These are phyloP conservation scores for Sapria himalayana DNA, from an alignment of 345 rosid genomes.

Conservation along the genomic window DNA sequence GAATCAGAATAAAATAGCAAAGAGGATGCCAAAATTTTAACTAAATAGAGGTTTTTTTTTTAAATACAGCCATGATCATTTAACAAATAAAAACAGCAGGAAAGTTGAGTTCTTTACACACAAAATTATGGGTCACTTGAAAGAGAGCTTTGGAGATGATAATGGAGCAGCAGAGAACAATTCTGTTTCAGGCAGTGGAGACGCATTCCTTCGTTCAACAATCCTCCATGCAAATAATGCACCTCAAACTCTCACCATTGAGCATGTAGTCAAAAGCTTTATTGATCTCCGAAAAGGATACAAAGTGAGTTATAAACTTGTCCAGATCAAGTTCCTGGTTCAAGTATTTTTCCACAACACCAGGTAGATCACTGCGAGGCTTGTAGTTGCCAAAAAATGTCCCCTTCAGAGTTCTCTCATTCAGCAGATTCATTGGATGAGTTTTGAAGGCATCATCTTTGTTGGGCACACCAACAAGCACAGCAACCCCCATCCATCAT, in stretches of 20 bases:
- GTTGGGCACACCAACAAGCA: conserved; percentile 43
- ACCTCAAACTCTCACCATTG: conserved; percentile 28
- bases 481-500: conserved; percentile 80
- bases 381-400: conserved; percentile 54
- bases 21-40: too few species aligned
- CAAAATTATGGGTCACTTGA: too few species aligned
- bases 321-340: conserved; percentile 39
- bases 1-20: too few species aligned
- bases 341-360: conserved; percentile 42
- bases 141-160: too few species aligned
- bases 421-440: conserved; percentile 31
- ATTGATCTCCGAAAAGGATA: conserved; percentile 38
- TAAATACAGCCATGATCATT: too few species aligned
- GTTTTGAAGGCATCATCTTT: conserved; percentile 46
- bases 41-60: too few species aligned
- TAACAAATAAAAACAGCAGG: too few species aligned
- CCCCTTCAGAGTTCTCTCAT: conserved; percentile 52
- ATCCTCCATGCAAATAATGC: conserved; percentile 29
- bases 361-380: conserved; percentile 41
- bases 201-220: too few species aligned
- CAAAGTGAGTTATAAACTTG: conserved; percentile 36
- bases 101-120: too few species aligned
- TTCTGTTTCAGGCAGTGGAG: too few species aligned
- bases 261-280: conserved; percentile 45
- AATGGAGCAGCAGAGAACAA: too few species aligned